These are phyloP conservation scores for Fusarium sp. DNA, from an alignment of 2,329 filamentous ascomycete genomes.

Conservation along the genomic window DNA sequence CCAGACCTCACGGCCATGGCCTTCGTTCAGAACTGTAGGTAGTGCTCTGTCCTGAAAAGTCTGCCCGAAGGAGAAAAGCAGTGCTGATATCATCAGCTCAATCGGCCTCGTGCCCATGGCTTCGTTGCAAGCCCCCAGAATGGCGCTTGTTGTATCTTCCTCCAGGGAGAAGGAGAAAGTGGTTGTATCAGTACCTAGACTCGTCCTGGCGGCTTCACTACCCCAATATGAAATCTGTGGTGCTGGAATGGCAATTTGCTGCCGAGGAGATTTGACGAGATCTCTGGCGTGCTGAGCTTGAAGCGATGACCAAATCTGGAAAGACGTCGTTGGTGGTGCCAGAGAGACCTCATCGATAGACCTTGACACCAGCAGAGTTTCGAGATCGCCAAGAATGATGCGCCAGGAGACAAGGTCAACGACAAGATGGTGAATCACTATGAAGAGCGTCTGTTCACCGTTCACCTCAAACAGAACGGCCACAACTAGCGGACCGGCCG, in stretches of 20 bases:
- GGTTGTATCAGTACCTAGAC: background rate
- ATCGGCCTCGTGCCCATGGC: constrained; percentile 15
- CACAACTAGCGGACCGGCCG: constrained; percentile 3
- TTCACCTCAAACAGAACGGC: constrained; percentile 13
- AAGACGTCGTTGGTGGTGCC: constrained; percentile 9
- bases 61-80: constrained; percentile 13
- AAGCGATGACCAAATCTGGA: constrained; percentile 18
- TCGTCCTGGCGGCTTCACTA: background rate
- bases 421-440: constrained; percentile 23
- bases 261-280: background rate
- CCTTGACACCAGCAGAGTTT: background rate
- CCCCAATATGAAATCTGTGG: constrained; percentile 23
- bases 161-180: constrained; percentile 10
- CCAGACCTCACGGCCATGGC: constrained; percentile 10
- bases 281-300: constrained; percentile 6
- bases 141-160: constrained; percentile 1
- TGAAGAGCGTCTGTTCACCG: constrained; percentile 13
- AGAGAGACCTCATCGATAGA: background rate
- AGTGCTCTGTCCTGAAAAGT: constrained; percentile 9
- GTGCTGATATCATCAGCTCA: constrained; percentile 24
- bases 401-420: constrained; percentile 24
- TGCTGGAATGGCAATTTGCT: background rate
- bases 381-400: constrained; percentile 17
- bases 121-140: constrained; percentile 17
- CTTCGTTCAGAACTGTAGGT: constrained; percentile 16